Percentiles rank a stretch among this genome's conserved stretches.
These are phyloP conservation scores for Pseudogymnoascus sp. DNA, from an alignment of 2,329 filamentous ascomycete genomes.

Conservation along the genomic window DNA sequence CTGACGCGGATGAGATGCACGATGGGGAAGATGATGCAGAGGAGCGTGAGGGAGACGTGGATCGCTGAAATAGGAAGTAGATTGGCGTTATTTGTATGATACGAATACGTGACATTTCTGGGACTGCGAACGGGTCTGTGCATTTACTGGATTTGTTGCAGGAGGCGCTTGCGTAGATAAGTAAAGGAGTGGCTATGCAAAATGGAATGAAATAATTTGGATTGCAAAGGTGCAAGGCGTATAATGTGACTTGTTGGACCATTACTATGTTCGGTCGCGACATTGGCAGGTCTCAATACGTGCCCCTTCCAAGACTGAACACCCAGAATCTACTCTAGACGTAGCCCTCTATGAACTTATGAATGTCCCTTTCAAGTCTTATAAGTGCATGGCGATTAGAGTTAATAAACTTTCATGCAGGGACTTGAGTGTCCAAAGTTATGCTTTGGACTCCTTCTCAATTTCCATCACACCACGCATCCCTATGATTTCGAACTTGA, in stretches of 20 bases:
- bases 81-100: slow-evolving; percentile 6
- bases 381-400: no score
- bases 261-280: background rate
- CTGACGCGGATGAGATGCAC: slow-evolving; percentile 8
- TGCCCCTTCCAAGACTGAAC: background rate
- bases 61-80: slow-evolving; percentile 7
- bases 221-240: background rate
- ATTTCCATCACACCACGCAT: no score
- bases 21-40: slow-evolving; percentile 8
- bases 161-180: background rate
- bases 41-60: slow-evolving; percentile 1
- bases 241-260: background rate
- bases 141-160: slow-evolving; percentile 5
- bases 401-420: no score
- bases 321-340: no score
- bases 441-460: no score
- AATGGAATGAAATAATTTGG: slow-evolving; percentile 1
- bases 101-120: background rate
- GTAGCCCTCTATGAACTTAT: no score
- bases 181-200: background rate
- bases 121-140: background rate
- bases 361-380: no score
- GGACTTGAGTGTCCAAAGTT: no score
- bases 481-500: no score
- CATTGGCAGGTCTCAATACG: background rate